Base-by-base conservation (phyloP, 2,329 filamentous ascomycete species). In the Torrubiellomyces zombiae region DNA sequence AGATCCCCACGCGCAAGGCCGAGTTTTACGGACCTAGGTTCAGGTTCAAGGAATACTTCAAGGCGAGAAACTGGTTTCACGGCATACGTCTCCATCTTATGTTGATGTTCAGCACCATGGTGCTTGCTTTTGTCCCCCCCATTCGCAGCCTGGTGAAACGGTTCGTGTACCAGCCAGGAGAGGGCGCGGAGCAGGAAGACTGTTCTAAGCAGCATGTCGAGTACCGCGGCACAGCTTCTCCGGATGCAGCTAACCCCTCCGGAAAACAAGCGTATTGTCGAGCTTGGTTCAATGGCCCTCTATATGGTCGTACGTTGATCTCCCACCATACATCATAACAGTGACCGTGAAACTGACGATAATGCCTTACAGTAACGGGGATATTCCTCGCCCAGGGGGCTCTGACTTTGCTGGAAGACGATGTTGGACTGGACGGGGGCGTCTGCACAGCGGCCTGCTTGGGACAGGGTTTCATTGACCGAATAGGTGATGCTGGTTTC, bases 371-470 rank as follows among this genome's bases (percentile, higher is more conserved):
- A 75, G 70, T 80, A 25, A 82, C 76, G 4, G 78, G 63, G 1
- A 40, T 72, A 11, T 56, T 75, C 15, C 41, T 79, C 9, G 61
- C 63, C 2, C 61, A 81, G 38, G 76, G 64, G 9, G 77, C 75
- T 4, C 51, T 65, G 19, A 69, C 70, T 0, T 53, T 85, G 16
- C 51, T 82, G 10, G 58, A 75, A 29, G 72, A 76, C 19, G 60
- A 71, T 9, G 50, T 67, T 9, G 47, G 59, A 18, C 50, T 80
- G 9, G 58, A 57, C 2, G 77, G 77, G 11, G 78, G 77, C 3
- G 53, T 81, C 14, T 67, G 78, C 32, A 85, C 79, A 2, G 71
- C 78, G 1, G 74, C 77, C 1, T 76, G 67, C 27, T 51, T 85
- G 3, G 78, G 78, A 1, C 68, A 75, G 36, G 52, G 58, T 7